Evolutionary conservation across 306 rosid species (phyloP), one percentile per base, ranked within the genome.

Genomic region (Cicer judaicum): DNA sequence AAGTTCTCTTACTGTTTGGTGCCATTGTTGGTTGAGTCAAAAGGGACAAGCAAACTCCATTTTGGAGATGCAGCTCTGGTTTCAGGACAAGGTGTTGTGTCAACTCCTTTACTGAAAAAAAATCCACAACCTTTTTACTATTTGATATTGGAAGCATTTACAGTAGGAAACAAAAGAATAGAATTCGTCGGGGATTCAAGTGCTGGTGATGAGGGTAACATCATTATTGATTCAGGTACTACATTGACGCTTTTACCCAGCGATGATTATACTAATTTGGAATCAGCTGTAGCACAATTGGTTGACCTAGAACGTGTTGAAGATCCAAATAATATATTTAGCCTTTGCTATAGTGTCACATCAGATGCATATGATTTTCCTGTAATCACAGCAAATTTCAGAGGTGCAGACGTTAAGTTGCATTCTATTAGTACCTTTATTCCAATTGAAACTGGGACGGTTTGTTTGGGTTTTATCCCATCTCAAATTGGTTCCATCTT

Each of bases 1-100:
- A 89, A 79, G 40, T 89, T 87, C 61, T 82, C 89, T 0, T 80
- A 90, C 49, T 90, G 92, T 56, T 82, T 90, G 68, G 41, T 73
- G 6, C 84, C 13, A n/a, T 5, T 48, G 53, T 48, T 5, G 0
- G 6, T 12, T 48, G 38, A 13, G 0, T 1, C 7, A 0, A 6
- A 16, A 0, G 2, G 1, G 1, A 16, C 57, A 0, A 24, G 48
- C n/a, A 74, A 34, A 50, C 15, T 62, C 8, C 62, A 12, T 29
- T 71, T 78, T 52, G 82, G 82, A 14, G 60, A 63, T 24, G 56
- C 34, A 12, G 78, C 61, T 7, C 29, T 71, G 3, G 82, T 78
- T 53, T 78, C 82, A 10, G 73, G 73, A 0, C 0, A 0, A 0
- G 73, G 72, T 0, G 6, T 8, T 11, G 73, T 78, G 12, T 52